Base-by-base conservation (phyloP, 352 stramenopile species). In the Pythium aquatile region DNA sequence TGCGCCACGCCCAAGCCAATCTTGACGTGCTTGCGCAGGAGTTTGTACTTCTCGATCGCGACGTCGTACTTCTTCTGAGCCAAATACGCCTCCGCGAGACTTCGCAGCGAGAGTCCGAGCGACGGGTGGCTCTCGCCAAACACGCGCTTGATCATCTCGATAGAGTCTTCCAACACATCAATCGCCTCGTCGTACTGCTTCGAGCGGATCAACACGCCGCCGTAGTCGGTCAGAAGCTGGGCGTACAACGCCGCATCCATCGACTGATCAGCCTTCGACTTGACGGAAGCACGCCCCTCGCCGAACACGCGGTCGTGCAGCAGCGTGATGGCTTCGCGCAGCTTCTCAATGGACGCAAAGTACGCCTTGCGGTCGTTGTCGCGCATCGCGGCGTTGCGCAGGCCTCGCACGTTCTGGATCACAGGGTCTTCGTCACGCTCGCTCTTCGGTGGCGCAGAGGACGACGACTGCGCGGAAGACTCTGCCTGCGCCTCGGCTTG, bases 121-220 rank as follows among this genome's bases (percentile, higher is more conserved):
- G 84, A 91, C 64, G 87, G 87, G 53, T 95, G 87, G 63, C 81
- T 93, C 47, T 88, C 73, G 3, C 83, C 87, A 56, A 89, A 93
- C 48, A 95, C 82, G 53, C 84, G 81, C 68, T 87, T 70, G 56
- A 81, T 82, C 73, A 94, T 88, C 16, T 78, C 65, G 13, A 91
- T 72, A 8, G 85, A 80, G 63, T 95, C 85, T 54, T 91, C 75
- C 2, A 95, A 65, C 37, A 95, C 84, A 24, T 91, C 81, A 14
- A 90, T 78, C 2, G 87, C 87, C 55, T 93, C 81, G 46, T 90
- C 83, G 56, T 83, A 87, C 39, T 91, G 74, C 48, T 91, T 80
- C 40, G 81, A 74, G 57, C 83, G 81, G 44, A 89, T 84, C 5
- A 95, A 65, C 16, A 93, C 78, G 5, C 79, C 83, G 11, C 87